Conservation (phyloP, 2,329 filamentous ascomycete genomes). For the Fusarium tanahbumbuense region DNA sequence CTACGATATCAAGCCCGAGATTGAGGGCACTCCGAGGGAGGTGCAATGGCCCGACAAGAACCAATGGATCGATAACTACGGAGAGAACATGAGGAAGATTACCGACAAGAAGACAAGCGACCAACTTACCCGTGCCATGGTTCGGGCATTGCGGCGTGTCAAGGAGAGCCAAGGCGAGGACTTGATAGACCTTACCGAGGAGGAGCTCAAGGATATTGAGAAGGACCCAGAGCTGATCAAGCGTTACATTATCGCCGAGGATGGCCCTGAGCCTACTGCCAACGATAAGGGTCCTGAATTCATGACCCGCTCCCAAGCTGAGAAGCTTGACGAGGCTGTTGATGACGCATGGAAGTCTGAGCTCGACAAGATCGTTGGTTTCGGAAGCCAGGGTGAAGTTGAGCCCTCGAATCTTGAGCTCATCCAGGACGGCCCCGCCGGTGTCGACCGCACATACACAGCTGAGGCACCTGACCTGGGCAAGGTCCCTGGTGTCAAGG, state of each 20-base stretch:
- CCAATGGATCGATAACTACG: conserved; percentile 69
- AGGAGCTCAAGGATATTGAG: conserved; percentile 58
- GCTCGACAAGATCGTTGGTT: conserved; percentile 50
- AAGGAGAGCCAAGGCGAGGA: conserved; percentile 57
- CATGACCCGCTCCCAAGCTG: conserved; percentile 51
- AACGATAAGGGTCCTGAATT: conserved; percentile 42
- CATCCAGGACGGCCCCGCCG: conserved; percentile 53
- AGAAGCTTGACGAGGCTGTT: conserved; percentile 54
- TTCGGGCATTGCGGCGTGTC: conserved; percentile 56
- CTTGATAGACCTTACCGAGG: conserved; percentile 62
- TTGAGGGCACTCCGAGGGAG: conserved; percentile 62
- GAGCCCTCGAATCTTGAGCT: conserved; percentile 53
- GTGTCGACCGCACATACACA: conserved; percentile 52
- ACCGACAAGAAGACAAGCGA: conserved; percentile 58
- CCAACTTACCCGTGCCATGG: conserved; percentile 57
- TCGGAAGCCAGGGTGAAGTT: conserved; percentile 48
- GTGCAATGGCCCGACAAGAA: conserved; percentile 69
- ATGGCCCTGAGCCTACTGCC: conserved; percentile 43
- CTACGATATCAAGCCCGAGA: conserved; percentile 75
- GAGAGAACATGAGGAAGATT: conserved; percentile 57
- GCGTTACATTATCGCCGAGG: conserved; percentile 53
- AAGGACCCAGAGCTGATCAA: conserved; percentile 54
- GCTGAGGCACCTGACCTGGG: conserved; percentile 63
- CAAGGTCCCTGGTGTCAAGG: conserved; percentile 65
- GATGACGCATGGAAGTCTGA: conserved; percentile 54